Evolutionary conservation across 805 yeast genomes (phyloP).

Genomic region (Saturnispora hagleri): DNA sequence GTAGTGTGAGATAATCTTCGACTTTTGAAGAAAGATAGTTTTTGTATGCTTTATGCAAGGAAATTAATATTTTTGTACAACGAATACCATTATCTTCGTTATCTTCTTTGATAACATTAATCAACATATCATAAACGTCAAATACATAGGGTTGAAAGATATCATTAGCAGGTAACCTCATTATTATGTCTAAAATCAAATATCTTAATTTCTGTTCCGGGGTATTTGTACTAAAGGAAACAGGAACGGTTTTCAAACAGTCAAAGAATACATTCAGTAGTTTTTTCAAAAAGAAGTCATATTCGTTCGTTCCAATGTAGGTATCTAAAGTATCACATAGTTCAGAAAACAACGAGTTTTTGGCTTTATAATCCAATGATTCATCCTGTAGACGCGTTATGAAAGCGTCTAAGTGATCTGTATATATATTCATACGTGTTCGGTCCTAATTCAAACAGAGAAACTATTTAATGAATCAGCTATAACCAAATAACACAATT

Average conservation of each 20-base stretch:
- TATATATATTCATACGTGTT: constrained; percentile 25
- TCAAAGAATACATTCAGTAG: constrained; percentile 62
- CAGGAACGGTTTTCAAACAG: constrained; percentile 57
- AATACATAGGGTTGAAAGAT: constrained; percentile 63
- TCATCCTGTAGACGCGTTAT: constrained; percentile 52
- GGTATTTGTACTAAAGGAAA: constrained; percentile 57
- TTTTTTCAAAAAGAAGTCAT: constrained; percentile 61
- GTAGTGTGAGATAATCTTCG: constrained; percentile 66
- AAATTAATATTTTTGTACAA: constrained; percentile 80
- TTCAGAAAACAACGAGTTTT: constrained; percentile 68
- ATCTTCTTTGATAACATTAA: constrained; percentile 56
- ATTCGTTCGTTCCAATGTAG: constrained; percentile 72
- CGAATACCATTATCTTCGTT: constrained; percentile 94
- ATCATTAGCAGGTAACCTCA: constrained; percentile 76
- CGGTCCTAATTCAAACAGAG: background rate
- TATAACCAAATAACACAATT: background rate
- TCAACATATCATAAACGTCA: constrained; percentile 49
- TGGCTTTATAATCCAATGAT: constrained; percentile 46
- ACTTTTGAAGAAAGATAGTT: constrained; percentile 57
- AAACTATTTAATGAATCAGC: background rate
- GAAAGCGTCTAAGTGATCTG: constrained; percentile 57
- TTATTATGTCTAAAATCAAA: constrained; percentile 67
- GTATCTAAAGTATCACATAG: constrained; percentile 81
- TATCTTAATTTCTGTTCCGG: constrained; percentile 73
- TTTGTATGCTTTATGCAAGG: constrained; percentile 80